Evolutionary conservation across 805 yeast genomes (phyloP).

Genomic region (Monosporozyma aquatica): DNA sequence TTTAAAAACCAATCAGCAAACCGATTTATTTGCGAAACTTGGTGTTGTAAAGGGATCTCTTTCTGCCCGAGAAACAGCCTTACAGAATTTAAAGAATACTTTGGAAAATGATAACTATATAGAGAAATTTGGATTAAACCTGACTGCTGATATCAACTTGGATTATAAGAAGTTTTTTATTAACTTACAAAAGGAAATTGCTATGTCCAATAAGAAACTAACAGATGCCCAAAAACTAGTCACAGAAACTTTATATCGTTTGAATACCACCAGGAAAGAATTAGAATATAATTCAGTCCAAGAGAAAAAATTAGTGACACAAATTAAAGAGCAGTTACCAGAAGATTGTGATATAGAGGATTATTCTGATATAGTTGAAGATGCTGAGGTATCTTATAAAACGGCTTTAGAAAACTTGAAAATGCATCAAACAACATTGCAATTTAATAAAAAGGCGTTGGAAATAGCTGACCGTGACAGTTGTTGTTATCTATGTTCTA

Average conservation of each 20-base stretch:
- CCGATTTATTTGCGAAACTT: slow-evolving; percentile 50
- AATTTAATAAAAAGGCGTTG: slow-evolving; percentile 63
- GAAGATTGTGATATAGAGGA: slow-evolving; percentile 38
- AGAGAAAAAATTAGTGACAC: too few relatives aligned
- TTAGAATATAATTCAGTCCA: slow-evolving; percentile 7
- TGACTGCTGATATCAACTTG: slow-evolving; percentile 13
- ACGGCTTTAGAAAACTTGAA: slow-evolving; percentile 57
- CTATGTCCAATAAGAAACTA: slow-evolving; percentile 9
- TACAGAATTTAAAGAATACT: slow-evolving; percentile 6
- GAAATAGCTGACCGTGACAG: slow-evolving; percentile 48
- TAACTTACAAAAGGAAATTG: slow-evolving; percentile 16
- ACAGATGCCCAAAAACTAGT: slow-evolving; percentile 10
- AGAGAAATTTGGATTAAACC: slow-evolving; percentile 8
- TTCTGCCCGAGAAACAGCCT: slow-evolving; percentile 12
- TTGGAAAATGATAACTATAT: slow-evolving; percentile 8
- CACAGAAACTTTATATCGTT: slow-evolving; percentile 13
- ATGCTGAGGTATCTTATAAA: slow-evolving; percentile 53
- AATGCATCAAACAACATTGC: slow-evolving; percentile 57
- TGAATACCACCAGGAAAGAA: slow-evolving; percentile 9
- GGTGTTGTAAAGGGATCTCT: slow-evolving; percentile 28
- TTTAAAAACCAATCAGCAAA: slow-evolving; percentile 43
- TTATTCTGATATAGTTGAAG: slow-evolving; percentile 42
- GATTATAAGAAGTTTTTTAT: slow-evolving; percentile 16
- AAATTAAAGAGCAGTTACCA: slow-evolving; percentile 28
- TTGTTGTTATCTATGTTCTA: slow-evolving; percentile 63